Evolutionary conservation across 1,139 yeast genomes (phyloP).

Genomic region (Diutina siamensis): DNA sequence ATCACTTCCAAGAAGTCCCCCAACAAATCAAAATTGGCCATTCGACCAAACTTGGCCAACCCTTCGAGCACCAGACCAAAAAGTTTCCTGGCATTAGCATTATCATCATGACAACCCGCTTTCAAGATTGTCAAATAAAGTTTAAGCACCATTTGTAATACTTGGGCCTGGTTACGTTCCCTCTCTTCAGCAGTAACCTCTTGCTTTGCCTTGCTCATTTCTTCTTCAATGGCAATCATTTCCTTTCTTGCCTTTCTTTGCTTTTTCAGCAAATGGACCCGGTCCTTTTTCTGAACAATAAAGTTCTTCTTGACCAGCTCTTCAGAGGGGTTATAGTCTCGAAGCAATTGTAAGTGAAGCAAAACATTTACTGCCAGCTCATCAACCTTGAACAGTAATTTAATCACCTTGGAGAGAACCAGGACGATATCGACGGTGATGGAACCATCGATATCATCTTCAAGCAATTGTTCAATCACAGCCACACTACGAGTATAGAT

Average conservation of each 20-base stretch:
- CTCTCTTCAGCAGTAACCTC: constrained; percentile 81
- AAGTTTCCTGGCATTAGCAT: constrained; percentile 40
- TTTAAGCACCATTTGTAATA: constrained; percentile 59
- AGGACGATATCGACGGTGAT: constrained; percentile 65
- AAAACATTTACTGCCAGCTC: constrained; percentile 71
- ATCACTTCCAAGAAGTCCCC: constrained; percentile 89
- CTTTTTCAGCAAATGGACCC: constrained; percentile 80
- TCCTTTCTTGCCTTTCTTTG: constrained; percentile 84
- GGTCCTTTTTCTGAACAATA: constrained; percentile 68
- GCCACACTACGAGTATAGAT: constrained; percentile 51
- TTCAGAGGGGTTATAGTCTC: constrained; percentile 65
- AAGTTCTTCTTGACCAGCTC: constrained; percentile 11
- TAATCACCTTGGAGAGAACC: constrained; percentile 56
- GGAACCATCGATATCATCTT: constrained; percentile 68
- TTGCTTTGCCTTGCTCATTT: constrained; percentile 76
- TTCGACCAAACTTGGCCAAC: constrained; percentile 76
- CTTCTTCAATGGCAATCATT: constrained; percentile 77
- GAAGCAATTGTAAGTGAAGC: constrained; percentile 59
- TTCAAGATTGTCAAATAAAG: constrained; percentile 70
- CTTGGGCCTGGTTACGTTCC: constrained; percentile 75
- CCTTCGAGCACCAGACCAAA: constrained; percentile 90
- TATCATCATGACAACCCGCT: constrained; percentile 26
- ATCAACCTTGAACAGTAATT: constrained; percentile 67
- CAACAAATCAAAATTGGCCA: constrained; percentile 82
- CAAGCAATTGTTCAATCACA: constrained; percentile 52